Evolutionary conservation across 1,284 basidiomycete species (phyloP).

Genomic region (Apiotrichum akiyoshidainum): DNA sequence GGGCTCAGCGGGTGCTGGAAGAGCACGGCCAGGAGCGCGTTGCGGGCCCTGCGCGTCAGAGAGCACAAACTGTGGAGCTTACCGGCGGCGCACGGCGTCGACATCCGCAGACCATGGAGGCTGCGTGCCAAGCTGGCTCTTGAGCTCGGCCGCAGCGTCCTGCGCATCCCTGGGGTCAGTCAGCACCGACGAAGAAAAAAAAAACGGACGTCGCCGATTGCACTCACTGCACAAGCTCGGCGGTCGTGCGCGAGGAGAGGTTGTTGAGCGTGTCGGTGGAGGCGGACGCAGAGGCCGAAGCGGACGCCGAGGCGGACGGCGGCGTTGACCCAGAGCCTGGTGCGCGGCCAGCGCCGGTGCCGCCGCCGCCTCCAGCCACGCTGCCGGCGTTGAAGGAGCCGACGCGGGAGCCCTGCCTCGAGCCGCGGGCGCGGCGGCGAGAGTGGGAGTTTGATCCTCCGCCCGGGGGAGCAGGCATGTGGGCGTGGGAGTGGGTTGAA

Average conservation of each 20-base stretch:
- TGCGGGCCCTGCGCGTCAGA: conserved; percentile 61
- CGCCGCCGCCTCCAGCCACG: neutral
- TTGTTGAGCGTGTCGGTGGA: too few species aligned
- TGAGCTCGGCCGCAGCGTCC: conserved; percentile 36
- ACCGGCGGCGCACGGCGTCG: conserved; percentile 80
- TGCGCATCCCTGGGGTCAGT: conserved; percentile 21
- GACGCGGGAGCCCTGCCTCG: neutral
- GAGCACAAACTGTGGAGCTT: conserved; percentile 38
- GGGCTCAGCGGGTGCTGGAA: conserved; percentile 69
- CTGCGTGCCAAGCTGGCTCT: conserved; percentile 57
- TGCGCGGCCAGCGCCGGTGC: neutral
- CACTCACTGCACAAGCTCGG: neutral
- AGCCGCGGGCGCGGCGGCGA: conserved; percentile 11
- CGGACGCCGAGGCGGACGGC: neutral
- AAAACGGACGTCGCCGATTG: neutral
- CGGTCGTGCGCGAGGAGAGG: neutral
- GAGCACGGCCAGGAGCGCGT: conserved; percentile 69
- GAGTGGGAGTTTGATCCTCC: neutral
- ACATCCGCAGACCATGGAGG: conserved; percentile 79
- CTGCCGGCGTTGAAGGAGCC: neutral
- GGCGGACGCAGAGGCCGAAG: too few species aligned
- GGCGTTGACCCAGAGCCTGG: too few species aligned
- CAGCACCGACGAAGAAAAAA: neutral
- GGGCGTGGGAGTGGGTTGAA: too few species aligned
- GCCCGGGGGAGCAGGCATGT: too few species aligned